Evolutionary conservation across 1,284 basidiomycete genomes (phyloP), one percentile per base, ranked within the genome.

Genomic region (Rhodotorula sp.): DNA sequence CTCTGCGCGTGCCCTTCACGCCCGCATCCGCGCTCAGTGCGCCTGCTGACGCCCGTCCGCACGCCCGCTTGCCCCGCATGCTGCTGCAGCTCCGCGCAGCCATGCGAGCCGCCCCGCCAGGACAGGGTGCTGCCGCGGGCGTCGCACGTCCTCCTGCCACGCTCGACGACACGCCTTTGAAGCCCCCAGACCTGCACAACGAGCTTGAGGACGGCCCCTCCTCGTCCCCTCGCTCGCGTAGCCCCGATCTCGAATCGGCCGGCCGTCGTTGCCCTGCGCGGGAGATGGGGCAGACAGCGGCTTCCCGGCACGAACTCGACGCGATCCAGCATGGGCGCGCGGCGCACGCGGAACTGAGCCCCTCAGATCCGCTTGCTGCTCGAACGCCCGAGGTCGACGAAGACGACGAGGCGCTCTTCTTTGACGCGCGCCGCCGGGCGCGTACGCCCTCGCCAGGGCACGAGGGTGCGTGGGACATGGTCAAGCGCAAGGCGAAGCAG

Each of bases 351-450:
- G 5, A 14, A 48, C 45, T 45, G 21, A 14, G 17, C 13, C 45
- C 7, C 27, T 16, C 27, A 23, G n/a, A 16, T 7, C 7, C 5
- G 23, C 55, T 52, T 9, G 48, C 27, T 17, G 27, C 41, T 23
- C 23, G 7, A 23, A 14, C 58, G 10, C 60, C 34, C 50, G 61
- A 45, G 27, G 44, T 34, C 19, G 53, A 46, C 44, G 50, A 61
- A 25, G 58, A 48, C 25, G 65, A 66, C 42, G 64, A 65, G 16
- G 41, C 42, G n/a, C 57, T 50, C 23, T 52, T 59, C 25, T 59
- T 66, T 41, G 49, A 27, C 25, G 49, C 49, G n/a, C 55, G 41
- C 34, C 23, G 44, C 27, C 34, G 44, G 25, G 54, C 17, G 14
- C 53, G 42, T 3, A 41, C 61, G 41, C n/a, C 42, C 5, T n/a